Evolutionary conservation across 2,329 filamentous ascomycete genomes (phyloP), one percentile per base, ranked within the genome.

Genomic region (Akanthomyces muscarius): DNA sequence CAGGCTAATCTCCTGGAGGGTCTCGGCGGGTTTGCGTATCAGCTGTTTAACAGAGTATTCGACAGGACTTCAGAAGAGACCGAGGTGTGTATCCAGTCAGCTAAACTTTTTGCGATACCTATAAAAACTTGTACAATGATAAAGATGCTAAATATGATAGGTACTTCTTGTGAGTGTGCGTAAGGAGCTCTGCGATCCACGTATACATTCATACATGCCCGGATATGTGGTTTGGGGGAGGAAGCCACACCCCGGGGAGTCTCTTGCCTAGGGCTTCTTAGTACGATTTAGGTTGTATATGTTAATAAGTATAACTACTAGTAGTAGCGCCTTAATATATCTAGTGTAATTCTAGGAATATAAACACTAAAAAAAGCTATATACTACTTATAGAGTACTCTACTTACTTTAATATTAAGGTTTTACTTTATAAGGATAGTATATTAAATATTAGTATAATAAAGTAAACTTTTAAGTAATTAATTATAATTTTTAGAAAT

Each of bases 221-320:
- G 71, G 82, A 21, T 76, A 78, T 63, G 78, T 83, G 5, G 78
- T 84, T 0, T 80, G 76, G 68, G 82, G 81, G 5, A 74, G 81
- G 42, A 84, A 83, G 66, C 82, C 82, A 2, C 73, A 72, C 61
- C 72, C 70, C 16, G 63, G 62, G 48, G 47, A 62, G 8, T 28
- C 33, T 21, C 44, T n/a, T 7, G 23, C 44, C 16, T 45, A 45
- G 44, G 23, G 11, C 21, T 45, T 45, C 44, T 21, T n/a, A n/a
- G 14, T 45, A 45, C 6, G 5, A 45, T 45, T 23, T 18, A n/a
- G 44, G 44, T 45, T 45, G 14, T 45, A 21, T 21, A 21, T 21
- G 21, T 21, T 21, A 21, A 21, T 21, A 21, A 21, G 1, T 21
- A 21, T 21, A 21, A 21, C 21, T 21, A 21, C 21, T 21, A 21